phyloP scores from a whole-genome alignment of 805 yeast genomes.

The Ogataea haglerorum region DNA sequence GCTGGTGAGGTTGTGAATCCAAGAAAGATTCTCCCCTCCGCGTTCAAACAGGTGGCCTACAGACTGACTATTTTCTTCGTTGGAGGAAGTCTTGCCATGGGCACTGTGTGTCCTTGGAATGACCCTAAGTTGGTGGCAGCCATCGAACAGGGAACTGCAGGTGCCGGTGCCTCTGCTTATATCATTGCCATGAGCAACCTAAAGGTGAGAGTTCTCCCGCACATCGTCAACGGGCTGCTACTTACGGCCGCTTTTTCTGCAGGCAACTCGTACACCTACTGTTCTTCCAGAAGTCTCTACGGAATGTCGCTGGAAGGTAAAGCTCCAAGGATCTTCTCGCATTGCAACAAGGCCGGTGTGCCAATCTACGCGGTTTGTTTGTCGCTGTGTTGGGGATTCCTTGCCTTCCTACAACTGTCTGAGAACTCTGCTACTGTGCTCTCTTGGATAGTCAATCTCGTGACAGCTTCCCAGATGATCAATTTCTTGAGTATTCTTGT shows the following conservation, averaged over 20 bases:
- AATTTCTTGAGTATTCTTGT: conserved; percentile 56
- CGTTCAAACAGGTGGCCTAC: conserved; percentile 44
- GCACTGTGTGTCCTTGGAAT: conserved; percentile 42
- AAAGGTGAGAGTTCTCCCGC: conserved; percentile 41
- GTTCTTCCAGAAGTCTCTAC: conserved; percentile 45
- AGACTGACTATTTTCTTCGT: conserved; percentile 44
- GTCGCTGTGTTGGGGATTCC: conserved; percentile 41
- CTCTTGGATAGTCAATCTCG: conserved; percentile 68
- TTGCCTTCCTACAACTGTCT: conserved; percentile 50
- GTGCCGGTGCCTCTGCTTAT: conserved; percentile 48
- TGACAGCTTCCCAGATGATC: conserved; percentile 65
- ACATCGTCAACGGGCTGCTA: conserved; percentile 42
- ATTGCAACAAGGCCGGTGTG: conserved; percentile 45
- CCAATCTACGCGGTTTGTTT: conserved; percentile 44
- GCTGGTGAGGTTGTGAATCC: conserved; percentile 50
- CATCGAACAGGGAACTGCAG: conserved; percentile 34
- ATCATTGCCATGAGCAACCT: conserved; percentile 47
- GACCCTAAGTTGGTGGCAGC: conserved; percentile 37
- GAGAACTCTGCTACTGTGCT: conserved; percentile 59
- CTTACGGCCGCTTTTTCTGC: conserved; percentile 46
- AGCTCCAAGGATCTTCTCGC: conserved; percentile 42
- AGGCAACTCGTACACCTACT: conserved; percentile 46
- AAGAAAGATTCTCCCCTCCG: conserved; percentile 44
- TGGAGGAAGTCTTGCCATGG: conserved; percentile 47
- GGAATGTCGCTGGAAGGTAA: conserved; percentile 46